Conservation (phyloP, 148 eudicot genomes). For the Spergularia bocconei region DNA sequence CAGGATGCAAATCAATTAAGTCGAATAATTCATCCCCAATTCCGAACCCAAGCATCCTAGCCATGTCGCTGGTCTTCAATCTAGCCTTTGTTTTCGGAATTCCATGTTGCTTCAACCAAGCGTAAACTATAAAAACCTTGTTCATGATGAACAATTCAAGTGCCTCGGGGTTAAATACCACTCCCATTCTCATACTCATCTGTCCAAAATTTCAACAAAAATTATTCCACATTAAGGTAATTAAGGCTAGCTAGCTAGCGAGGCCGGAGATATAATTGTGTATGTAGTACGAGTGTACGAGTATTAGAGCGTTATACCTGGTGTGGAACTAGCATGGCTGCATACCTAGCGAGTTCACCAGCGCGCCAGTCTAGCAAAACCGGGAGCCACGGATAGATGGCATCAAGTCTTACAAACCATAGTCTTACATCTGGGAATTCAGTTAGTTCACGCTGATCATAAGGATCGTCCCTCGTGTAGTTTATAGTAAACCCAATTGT, state of each 20-base stretch:
- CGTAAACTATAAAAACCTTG: slow-evolving; percentile 64
- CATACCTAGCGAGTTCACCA: slow-evolving; percentile 92
- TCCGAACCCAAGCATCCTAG: slow-evolving; percentile 86
- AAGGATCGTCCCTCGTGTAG: slow-evolving; percentile 60
- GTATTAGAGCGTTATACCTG: too few species aligned
- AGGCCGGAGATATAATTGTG: too few species aligned
- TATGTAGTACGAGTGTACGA: too few species aligned
- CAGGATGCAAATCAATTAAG: slow-evolving; percentile 47
- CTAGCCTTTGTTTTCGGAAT: slow-evolving; percentile 56
- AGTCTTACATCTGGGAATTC: slow-evolving; percentile 79
- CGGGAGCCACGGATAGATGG: slow-evolving; percentile 87
- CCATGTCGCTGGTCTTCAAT: slow-evolving; percentile 73
- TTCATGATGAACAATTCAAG: slow-evolving; percentile 73
- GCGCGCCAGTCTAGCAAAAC: slow-evolving; percentile 84
- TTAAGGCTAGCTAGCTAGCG: too few species aligned
- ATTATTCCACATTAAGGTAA: neutral
- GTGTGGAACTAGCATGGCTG: slow-evolving; percentile 95
- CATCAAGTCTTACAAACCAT: slow-evolving; percentile 92
- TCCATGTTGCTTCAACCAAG: slow-evolving; percentile 69
- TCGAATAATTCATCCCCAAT: slow-evolving; percentile 78
- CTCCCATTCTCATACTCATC: slow-evolving; percentile 88
- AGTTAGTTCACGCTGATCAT: slow-evolving; percentile 68
- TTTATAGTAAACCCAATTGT: slow-evolving; percentile 79
- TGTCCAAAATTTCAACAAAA: slow-evolving; percentile 19
- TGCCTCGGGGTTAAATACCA: slow-evolving; percentile 84